phyloP scores from a whole-genome alignment of 768 basidiomycete species.

The Serendipita sp. region DNA sequence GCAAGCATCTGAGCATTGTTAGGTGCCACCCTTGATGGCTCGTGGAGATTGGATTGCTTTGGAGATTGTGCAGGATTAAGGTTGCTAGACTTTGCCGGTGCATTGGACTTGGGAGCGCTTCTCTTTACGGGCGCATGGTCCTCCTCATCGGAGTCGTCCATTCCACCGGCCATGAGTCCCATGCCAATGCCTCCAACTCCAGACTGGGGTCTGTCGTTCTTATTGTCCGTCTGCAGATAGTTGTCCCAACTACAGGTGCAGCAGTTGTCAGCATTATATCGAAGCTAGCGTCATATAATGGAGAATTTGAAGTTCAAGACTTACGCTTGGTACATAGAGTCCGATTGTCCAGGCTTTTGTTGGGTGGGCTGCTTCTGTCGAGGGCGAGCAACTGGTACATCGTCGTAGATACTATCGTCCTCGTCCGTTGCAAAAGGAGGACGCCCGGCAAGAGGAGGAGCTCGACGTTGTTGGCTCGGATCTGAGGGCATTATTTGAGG shows the following conservation, averaged over 20 bases:
- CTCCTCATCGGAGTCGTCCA: constrained; percentile 30
- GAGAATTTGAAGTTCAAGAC: constrained; percentile 15
- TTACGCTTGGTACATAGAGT: constrained; percentile 55
- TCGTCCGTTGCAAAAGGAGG: constrained; percentile 57
- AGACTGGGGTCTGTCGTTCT: constrained; percentile 26
- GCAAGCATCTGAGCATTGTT: constrained; percentile 29
- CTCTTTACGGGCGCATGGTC: constrained; percentile 8
- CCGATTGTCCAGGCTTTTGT: constrained; percentile 29
- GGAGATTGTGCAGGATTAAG: constrained; percentile 6
- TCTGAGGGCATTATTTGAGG: not conserved
- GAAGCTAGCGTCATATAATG: not conserved
- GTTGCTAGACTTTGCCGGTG: not conserved
- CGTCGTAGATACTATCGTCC: constrained; percentile 42
- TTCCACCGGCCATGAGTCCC: constrained; percentile 28
- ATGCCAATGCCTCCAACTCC: constrained; percentile 39
- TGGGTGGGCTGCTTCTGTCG: constrained; percentile 25
- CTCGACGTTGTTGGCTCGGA: not conserved
- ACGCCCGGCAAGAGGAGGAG: constrained; percentile 37
- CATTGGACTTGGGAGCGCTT: not conserved
- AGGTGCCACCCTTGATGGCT: constrained; percentile 19
- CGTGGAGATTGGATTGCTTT: constrained; percentile 9
- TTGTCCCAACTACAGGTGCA: constrained; percentile 40
- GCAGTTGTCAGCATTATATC: not conserved
- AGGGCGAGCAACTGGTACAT: constrained; percentile 24
- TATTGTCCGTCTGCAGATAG: constrained; percentile 29